Conservation (phyloP, 495 filamentous ascomycete species). For the Talaromyces liani region DNA sequence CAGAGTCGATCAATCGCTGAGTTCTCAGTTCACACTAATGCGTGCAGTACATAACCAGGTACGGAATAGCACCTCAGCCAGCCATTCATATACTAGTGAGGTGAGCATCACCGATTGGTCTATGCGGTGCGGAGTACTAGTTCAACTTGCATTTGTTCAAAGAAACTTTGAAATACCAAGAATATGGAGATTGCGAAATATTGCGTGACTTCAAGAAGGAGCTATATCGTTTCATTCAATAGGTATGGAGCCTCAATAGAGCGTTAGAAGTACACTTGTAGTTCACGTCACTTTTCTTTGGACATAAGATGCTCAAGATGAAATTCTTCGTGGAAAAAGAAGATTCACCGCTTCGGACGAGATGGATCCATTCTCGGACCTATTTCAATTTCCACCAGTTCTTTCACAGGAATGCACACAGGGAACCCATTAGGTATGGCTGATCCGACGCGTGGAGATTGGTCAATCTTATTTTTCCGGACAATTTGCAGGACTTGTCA, state of each 20-base stretch:
- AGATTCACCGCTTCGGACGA: neutral
- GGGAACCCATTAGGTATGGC: neutral
- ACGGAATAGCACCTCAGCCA: neutral
- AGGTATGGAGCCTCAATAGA: neutral
- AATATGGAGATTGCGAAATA: neutral
- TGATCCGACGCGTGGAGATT: neutral
- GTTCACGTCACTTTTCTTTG: too few relatives aligned
- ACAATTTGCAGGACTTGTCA: too few relatives aligned
- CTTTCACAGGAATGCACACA: neutral
- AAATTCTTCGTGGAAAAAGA: neutral
- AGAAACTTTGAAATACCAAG: neutral
- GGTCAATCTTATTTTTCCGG: neutral
- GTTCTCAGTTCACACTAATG: neutral
- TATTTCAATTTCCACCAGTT: neutral
- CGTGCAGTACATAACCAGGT: neutral
- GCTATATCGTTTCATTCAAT: neutral
- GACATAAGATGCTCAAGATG: neutral
- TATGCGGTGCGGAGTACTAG: neutral
- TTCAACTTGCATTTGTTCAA: neutral
- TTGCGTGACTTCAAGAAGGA: neutral
- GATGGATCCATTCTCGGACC: neutral
- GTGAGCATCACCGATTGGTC: neutral
- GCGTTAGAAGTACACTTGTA: too few relatives aligned
- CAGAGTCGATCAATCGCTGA: neutral
- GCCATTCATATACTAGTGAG: neutral